phyloP scores from a whole-genome alignment of 2,329 filamentous ascomycete genomes.

The Calonectria hongkongensis region DNA sequence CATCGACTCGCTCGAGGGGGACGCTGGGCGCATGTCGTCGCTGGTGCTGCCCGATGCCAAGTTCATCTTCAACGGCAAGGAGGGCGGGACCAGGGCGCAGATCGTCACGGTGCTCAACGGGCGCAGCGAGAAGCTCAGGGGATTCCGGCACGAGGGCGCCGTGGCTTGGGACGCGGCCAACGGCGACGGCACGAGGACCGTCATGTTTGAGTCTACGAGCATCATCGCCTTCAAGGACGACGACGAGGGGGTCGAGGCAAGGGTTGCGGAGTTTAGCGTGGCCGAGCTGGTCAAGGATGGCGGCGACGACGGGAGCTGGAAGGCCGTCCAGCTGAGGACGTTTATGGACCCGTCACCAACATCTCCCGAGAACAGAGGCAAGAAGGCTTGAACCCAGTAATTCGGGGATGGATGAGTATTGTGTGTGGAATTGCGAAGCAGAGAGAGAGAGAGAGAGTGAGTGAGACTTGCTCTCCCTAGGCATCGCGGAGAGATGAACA shows the following conservation, averaged over 20 bases:
- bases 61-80: slow-evolving; percentile 27
- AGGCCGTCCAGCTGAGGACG: slow-evolving; percentile 14
- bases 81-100: background rate
- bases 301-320: slow-evolving; percentile 4
- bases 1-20: slow-evolving; percentile 19
- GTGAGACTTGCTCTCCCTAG: background rate
- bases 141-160: slow-evolving; percentile 20
- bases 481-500: background rate
- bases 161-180: slow-evolving; percentile 24
- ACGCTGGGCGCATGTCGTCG: slow-evolving; percentile 22
- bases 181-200: background rate
- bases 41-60: background rate
- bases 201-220: slow-evolving; percentile 22
- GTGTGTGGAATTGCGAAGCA: background rate
- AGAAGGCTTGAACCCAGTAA: background rate
- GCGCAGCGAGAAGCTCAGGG: slow-evolving; percentile 21
- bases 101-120: slow-evolving; percentile 4
- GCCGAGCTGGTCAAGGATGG: slow-evolving; percentile 5
- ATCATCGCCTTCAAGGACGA: background rate
- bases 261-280: slow-evolving; percentile 2
- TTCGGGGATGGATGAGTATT: too few species aligned
- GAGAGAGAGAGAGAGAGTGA: background rate
- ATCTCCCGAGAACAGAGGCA: background rate
- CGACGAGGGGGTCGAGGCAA: slow-evolving; percentile 6
- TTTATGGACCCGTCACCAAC: slow-evolving; percentile 12